phyloP scores from a whole-genome alignment of 306 rosid genomes.

The Corylus avellana region DNA sequence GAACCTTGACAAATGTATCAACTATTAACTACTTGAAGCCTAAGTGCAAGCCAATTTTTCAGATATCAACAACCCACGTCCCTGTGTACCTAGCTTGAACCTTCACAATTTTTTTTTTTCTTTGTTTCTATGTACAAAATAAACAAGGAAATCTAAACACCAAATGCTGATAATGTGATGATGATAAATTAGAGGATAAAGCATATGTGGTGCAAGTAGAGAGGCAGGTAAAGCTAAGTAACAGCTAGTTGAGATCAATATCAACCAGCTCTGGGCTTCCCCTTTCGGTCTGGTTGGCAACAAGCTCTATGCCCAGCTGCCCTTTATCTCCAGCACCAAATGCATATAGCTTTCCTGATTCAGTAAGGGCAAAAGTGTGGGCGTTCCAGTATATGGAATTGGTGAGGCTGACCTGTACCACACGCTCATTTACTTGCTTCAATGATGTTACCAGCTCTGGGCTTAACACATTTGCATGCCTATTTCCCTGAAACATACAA shows the following conservation, averaged over 20 bases:
- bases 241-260: slow-evolving; percentile 69
- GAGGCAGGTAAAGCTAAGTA: slow-evolving; percentile 13
- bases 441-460: slow-evolving; percentile 80
- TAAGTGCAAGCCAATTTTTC: slow-evolving; percentile 39
- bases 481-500: slow-evolving; percentile 54
- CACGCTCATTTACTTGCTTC: slow-evolving; percentile 69
- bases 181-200: slow-evolving; percentile 48
- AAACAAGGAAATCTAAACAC: slow-evolving; percentile 45
- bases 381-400: slow-evolving; percentile 93
- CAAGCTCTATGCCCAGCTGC: slow-evolving; percentile 80
- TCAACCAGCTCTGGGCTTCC: slow-evolving; percentile 72
- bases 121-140: slow-evolving; percentile 65
- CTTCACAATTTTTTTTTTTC: slow-evolving; percentile 37
- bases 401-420: slow-evolving; percentile 88
- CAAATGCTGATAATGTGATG: slow-evolving; percentile 47
- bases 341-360: slow-evolving; percentile 85
- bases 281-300: slow-evolving; percentile 73
- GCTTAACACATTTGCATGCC: slow-evolving; percentile 61
- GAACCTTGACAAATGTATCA: slow-evolving; percentile 53
- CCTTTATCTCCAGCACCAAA: slow-evolving; percentile 98
- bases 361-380: slow-evolving; percentile 91
- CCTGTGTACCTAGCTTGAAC: slow-evolving; percentile 48
- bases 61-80: slow-evolving; percentile 47
- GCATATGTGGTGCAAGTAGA: slow-evolving; percentile 34
- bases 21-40: slow-evolving; percentile 52